A percentile compares a stretch with the other conserved stretches of the same genome.
Evolutionary conservation across 192 early-diverging fungal species (phyloP).

Genomic region (Podila epigama): DNA sequence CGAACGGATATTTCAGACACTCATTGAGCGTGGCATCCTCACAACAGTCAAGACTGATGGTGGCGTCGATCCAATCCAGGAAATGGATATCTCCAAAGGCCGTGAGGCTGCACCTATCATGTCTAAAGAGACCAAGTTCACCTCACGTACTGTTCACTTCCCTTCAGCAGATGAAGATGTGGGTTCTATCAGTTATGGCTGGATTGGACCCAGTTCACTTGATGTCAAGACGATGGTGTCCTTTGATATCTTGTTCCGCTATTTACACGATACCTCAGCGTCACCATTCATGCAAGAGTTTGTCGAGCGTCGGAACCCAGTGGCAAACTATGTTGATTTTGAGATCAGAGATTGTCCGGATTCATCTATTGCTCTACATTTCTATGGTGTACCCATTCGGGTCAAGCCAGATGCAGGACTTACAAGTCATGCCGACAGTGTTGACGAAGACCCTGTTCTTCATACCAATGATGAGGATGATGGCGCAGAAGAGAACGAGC

Average conservation of each 20-base stretch:
- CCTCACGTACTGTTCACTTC: slow-evolving; percentile 61
- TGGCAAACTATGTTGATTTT: slow-evolving; percentile 67
- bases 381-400: slow-evolving; percentile 56
- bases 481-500: background rate
- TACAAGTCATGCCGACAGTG: no score
- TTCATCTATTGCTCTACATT: slow-evolving; percentile 62
- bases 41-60: background rate
- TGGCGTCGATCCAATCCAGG: slow-evolving; percentile 19
- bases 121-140: slow-evolving; percentile 46
- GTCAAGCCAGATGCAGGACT: no score
- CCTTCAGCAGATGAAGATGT: slow-evolving; percentile 69
- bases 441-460: no score
- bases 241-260: slow-evolving; percentile 76
- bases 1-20: slow-evolving; percentile 61
- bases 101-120: slow-evolving; percentile 55
- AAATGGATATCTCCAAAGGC: slow-evolving; percentile 46
- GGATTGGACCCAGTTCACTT: slow-evolving; percentile 74
- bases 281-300: slow-evolving; percentile 79
- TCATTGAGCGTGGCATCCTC: slow-evolving; percentile 42
- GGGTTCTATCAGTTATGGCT: slow-evolving; percentile 71
- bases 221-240: slow-evolving; percentile 68
- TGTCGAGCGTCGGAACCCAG: slow-evolving; percentile 73
- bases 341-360: slow-evolving; percentile 62
- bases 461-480: background rate
- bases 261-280: slow-evolving; percentile 71